Evolutionary conservation across 2,329 filamentous ascomycete species (phyloP).

Genomic region (Neoscytalidium dimidiatum): DNA sequence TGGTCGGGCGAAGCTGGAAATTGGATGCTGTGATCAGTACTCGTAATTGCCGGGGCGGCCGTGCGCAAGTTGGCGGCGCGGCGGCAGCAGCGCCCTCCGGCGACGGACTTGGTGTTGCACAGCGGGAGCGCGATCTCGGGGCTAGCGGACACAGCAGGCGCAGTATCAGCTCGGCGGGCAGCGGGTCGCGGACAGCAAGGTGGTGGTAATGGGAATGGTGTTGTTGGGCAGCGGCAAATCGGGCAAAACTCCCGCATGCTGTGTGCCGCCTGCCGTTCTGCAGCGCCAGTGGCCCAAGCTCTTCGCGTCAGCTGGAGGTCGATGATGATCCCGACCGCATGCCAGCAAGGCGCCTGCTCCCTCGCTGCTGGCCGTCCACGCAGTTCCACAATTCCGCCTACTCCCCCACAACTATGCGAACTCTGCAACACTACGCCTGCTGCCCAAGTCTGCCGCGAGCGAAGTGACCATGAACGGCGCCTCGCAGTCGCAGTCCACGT

Average conservation of each 20-base stretch:
- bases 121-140: neutral
- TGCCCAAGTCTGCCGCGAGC: neutral
- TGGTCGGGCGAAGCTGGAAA: neutral
- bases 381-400: conserved; percentile 3
- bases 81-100: neutral
- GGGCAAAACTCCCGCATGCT: neutral
- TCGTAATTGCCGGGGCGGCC: neutral
- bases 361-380: neutral
- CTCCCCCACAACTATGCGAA: conserved; percentile 6
- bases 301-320: conserved; percentile 14
- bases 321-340: conserved; percentile 16
- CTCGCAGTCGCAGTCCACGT: conserved; percentile 23
- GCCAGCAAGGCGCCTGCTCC: neutral
- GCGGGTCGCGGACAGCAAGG: too few relatives aligned
- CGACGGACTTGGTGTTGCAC: neutral
- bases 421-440: neutral
- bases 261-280: too few relatives aligned
- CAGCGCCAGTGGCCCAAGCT: neutral
- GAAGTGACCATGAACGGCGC: conserved; percentile 21
- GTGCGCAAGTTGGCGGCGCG: neutral
- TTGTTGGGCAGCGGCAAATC: conserved; percentile 4
- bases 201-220: neutral
- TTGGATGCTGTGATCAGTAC: neutral
- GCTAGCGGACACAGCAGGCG: neutral
- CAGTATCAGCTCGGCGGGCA: too few relatives aligned